Evolutionary conservation across 1,139 yeast genomes (phyloP).

Genomic region (Geotrichum bryndzae): DNA sequence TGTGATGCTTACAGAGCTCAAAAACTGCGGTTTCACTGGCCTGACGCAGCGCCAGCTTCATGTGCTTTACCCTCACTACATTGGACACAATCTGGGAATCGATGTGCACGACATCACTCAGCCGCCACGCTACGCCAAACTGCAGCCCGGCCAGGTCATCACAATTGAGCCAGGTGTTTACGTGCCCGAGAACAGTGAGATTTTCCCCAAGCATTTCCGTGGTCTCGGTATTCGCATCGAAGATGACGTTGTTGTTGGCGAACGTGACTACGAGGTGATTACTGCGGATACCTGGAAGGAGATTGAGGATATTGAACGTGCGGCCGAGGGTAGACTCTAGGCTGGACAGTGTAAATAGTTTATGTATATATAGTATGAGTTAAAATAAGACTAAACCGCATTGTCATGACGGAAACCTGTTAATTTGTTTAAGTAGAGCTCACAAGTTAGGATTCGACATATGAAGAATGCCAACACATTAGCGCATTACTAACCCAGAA

Average conservation of each 20-base stretch:
- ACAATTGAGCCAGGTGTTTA: constrained; percentile 95
- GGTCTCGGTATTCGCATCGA: constrained; percentile 94
- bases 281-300: constrained; percentile 85
- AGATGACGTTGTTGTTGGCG: constrained; percentile 80
- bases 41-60: constrained; percentile 24
- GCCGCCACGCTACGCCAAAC: constrained; percentile 43
- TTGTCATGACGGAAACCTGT: not conserved
- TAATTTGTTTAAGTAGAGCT: not conserved
- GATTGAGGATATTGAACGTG: constrained; percentile 63
- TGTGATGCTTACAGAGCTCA: constrained; percentile 55
- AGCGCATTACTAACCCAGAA: not conserved
- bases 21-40: constrained; percentile 53
- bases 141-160: constrained; percentile 46
- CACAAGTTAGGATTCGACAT: not conserved
- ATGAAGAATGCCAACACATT: not conserved
- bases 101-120: constrained; percentile 79
- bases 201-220: constrained; percentile 74
- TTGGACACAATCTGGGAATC: constrained; percentile 91
- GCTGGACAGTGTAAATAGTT: not conserved
- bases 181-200: constrained; percentile 57
- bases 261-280: constrained; percentile 50
- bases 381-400: constrained; percentile 1
- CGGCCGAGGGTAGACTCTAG: constrained; percentile 17
- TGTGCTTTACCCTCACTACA: constrained; percentile 79
- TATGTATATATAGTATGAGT: not conserved